Evolutionary conservation across 768 basidiomycete species (phyloP).

Genomic region (Cyathus striatus): DNA sequence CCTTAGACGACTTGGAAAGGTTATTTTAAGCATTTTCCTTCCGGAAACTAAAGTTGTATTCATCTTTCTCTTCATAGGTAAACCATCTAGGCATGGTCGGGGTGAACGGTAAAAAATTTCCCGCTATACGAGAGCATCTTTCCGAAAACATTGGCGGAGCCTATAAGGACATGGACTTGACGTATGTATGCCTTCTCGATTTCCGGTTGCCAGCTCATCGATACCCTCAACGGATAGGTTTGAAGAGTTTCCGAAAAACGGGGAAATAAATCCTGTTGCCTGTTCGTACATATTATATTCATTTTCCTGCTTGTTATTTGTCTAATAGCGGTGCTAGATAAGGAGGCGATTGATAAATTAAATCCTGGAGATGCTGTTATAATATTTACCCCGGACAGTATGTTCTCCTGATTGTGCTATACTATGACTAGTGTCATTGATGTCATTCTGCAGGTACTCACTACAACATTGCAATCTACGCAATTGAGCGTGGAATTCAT

Average conservation of each 20-base stretch:
- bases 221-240: constrained; percentile 40
- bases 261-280: constrained; percentile 67
- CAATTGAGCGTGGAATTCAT: constrained; percentile 80
- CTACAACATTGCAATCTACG: constrained; percentile 79
- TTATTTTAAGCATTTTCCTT: not conserved
- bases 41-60: not conserved
- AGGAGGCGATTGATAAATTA: constrained; percentile 71
- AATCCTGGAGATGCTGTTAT: constrained; percentile 84
- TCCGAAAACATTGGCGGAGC: constrained; percentile 75
- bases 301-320: too few species aligned
- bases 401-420: constrained; percentile 18
- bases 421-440: not conserved
- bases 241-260: constrained; percentile 71
- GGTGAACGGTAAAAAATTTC: constrained; percentile 84
- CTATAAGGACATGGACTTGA: constrained; percentile 85
- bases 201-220: not conserved
- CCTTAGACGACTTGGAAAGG: constrained; percentile 80
- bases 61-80: constrained; percentile 36
- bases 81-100: constrained; percentile 83
- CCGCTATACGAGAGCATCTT: constrained; percentile 77
- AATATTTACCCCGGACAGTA: constrained; percentile 90
- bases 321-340: too few species aligned
- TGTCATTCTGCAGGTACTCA: constrained; percentile 59
- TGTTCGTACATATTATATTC: constrained; percentile 51
- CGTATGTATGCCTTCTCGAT: constrained; percentile 37